A percentile compares a stretch with the other conserved stretches of the same genome.
Evolutionary conservation across 73 alveolate species (phyloP).

Genomic region (Paramecium tetraurelia): DNA sequence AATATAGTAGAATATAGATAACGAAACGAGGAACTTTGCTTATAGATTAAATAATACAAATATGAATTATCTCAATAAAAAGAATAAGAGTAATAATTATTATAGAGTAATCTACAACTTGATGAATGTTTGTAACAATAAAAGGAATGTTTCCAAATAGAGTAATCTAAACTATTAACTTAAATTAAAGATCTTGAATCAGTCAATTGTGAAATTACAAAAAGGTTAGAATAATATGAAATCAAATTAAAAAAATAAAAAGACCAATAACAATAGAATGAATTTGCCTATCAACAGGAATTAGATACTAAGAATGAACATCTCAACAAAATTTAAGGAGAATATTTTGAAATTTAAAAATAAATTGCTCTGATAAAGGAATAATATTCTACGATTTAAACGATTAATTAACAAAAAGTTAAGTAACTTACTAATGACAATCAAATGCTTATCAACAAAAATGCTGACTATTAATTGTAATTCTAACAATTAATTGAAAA

Average conservation of each 20-base stretch:
- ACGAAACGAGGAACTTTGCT: conserved; percentile 16
- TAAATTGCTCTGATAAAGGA: not conserved
- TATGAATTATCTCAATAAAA: conserved; percentile 1
- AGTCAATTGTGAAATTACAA: not conserved
- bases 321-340: not conserved
- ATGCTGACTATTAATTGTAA: not conserved
- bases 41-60: not conserved
- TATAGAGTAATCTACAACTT: not conserved
- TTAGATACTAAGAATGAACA: not conserved
- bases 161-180: not conserved
- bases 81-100: not conserved
- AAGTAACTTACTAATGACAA: not conserved
- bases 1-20: conserved; percentile 12
- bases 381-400: not conserved
- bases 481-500: not conserved
- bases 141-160: not conserved
- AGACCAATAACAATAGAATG: not conserved
- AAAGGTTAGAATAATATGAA: conserved; percentile 10
- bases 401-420: not conserved
- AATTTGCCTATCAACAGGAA: not conserved
- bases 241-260: not conserved
- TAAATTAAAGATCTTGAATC: conserved; percentile 38
- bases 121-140: not conserved
- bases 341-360: not conserved
- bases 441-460: not conserved